These are phyloP conservation scores for Colletotrichum echinochloae DNA, from an alignment of 2,329 filamentous ascomycete species.

Conservation along the genomic window DNA sequence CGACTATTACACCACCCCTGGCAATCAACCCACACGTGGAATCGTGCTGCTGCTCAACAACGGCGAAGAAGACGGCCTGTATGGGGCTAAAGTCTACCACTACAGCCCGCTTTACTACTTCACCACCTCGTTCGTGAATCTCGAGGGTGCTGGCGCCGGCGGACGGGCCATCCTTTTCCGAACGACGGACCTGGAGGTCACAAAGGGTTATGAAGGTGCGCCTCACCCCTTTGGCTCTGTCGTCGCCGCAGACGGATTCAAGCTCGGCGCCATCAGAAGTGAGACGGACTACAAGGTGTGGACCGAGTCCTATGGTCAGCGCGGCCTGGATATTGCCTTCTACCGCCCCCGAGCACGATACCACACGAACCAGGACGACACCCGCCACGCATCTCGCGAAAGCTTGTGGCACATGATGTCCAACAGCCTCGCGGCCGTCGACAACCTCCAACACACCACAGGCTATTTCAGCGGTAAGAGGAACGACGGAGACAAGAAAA, in stretches of 20 bases:
- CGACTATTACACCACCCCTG: slow-evolving; percentile 82
- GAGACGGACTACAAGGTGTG: slow-evolving; percentile 93
- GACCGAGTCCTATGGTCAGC: slow-evolving; percentile 76
- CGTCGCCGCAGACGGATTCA: slow-evolving; percentile 86
- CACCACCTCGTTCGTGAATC: slow-evolving; percentile 89
- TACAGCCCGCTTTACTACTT: slow-evolving; percentile 85
- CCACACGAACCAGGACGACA: slow-evolving; percentile 91
- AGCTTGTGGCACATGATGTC: slow-evolving; percentile 97
- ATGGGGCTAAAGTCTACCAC: slow-evolving; percentile 87
- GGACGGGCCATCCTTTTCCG: slow-evolving; percentile 90
- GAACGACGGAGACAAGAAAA: slow-evolving; percentile 66
- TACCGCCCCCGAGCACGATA: slow-evolving; percentile 88
- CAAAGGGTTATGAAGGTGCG: slow-evolving; percentile 78
- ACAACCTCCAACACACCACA: slow-evolving; percentile 74
- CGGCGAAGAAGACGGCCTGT: slow-evolving; percentile 92
- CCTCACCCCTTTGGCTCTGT: slow-evolving; percentile 87
- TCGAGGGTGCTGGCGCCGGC: slow-evolving; percentile 94
- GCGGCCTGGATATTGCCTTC: slow-evolving; percentile 93
- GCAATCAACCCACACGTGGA: slow-evolving; percentile 80
- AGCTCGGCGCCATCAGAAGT: slow-evolving; percentile 80
- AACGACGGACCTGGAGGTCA: slow-evolving; percentile 87
- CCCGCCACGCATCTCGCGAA: slow-evolving; percentile 76
- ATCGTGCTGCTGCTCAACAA: slow-evolving; percentile 93
- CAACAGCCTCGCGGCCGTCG: slow-evolving; percentile 79
- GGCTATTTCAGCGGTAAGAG: slow-evolving; percentile 71